Conservation (phyloP, 257 asterid genomes). For the Gentiana dahurica region DNA sequence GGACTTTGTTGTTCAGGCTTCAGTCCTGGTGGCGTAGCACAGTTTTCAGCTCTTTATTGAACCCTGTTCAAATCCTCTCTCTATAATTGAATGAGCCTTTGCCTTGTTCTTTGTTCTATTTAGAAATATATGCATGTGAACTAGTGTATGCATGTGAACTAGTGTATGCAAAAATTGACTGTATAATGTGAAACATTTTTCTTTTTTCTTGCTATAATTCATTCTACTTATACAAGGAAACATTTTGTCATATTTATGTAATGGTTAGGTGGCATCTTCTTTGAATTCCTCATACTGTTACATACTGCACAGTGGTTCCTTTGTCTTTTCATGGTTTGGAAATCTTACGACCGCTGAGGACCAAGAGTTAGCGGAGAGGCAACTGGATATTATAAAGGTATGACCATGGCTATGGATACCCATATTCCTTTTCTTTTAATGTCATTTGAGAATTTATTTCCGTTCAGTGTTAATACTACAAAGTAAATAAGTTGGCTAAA, state of each 20-base stretch:
- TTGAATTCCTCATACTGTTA: slow-evolving; percentile 69
- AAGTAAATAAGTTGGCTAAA: background rate
- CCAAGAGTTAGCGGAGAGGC: slow-evolving; percentile 78
- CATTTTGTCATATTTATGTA: slow-evolving; percentile 12
- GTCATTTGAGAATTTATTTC: background rate
- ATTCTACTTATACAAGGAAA: slow-evolving; percentile 7
- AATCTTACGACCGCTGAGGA: slow-evolving; percentile 49
- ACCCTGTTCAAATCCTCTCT: no score
- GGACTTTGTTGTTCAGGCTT: background rate
- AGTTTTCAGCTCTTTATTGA: no score
- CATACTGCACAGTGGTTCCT: slow-evolving; percentile 49
- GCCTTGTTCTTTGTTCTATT: no score
- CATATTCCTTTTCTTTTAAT: background rate
- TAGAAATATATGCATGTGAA: no score
- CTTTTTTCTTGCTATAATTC: background rate
- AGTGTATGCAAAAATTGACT: no score
- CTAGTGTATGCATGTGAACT: no score
- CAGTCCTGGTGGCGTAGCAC: no score
- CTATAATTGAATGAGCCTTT: no score
- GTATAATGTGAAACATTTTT: no score
- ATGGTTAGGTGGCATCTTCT: slow-evolving; percentile 61
- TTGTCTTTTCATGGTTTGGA: slow-evolving; percentile 65
- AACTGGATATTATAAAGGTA: slow-evolving; percentile 62
- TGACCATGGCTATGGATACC: slow-evolving; percentile 5
- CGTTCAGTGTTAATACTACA: background rate